Base-by-base conservation (phyloP, 257 asterid genomes). In the Rhazya stricta region DNA sequence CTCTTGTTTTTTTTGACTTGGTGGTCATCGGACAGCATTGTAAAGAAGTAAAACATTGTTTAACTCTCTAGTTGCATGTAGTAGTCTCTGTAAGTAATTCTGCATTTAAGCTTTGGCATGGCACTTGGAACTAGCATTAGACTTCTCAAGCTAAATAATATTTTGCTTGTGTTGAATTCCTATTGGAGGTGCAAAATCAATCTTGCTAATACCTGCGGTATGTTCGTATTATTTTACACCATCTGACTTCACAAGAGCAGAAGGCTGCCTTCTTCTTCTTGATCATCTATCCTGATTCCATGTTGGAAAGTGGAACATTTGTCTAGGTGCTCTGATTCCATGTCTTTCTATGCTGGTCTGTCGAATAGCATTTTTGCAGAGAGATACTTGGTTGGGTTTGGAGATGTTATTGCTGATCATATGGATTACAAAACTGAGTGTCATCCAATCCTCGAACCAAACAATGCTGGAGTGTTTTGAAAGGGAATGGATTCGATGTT, bases 51-150 rank as follows among this genome's bases (percentile, higher is more conserved):
- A 34, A 67, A 51, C 43, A 36, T 16, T 50, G 61, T 36, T 27
- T 39, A 6, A n/a, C 8, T 46, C 21, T 39, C 6, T 36, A 11
- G 67, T 60, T 37, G 54, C 19, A 45, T 23, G 50, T 69, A 32
- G 23, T 37, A 86, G 86, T 75, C 89, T 43, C 37, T n/a, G 73
- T 45, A 29, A 37, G 57, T 27, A 45, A 69, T 43, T 69, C 42
- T 69, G 7, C n/a, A 10, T 27, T 29, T 46, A 27, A 45, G 74
- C 19, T 67, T 10, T 36, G 32, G 58, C 41, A 30, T 69, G 74
- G 19, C 25, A 32, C 13, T 69, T 69, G 50, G n/a, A 39, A 39
- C 21, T 61, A 29, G 39, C 67, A 61, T 12, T 61, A 61, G 51
- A 25, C 43, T 27, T 29, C 27, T 16, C 25, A 39, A 36, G 27